phyloP scores from a whole-genome alignment of 1,284 basidiomycete species.

The Puccinia brachypodii region DNA sequence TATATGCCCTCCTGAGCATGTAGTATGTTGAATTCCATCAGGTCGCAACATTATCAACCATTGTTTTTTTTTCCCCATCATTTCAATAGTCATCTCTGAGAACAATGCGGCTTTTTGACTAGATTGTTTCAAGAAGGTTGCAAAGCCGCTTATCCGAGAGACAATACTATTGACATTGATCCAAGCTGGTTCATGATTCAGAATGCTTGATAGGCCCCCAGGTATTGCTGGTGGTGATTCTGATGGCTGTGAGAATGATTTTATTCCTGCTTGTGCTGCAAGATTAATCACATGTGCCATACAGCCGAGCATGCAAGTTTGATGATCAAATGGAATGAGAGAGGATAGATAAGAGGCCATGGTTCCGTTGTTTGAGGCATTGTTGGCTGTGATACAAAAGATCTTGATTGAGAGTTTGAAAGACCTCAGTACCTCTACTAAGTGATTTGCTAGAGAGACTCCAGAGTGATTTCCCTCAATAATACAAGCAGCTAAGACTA shows the following conservation, averaged over 20 bases:
- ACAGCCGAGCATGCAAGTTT: neutral
- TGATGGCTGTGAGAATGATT: neutral
- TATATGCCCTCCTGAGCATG: neutral
- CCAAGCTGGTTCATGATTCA: neutral
- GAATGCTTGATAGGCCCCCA: neutral
- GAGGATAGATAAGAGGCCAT: neutral
- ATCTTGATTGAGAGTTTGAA: neutral
- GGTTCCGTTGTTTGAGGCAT: neutral
- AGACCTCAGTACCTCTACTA: neutral
- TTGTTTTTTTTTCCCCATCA: neutral
- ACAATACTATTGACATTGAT: too few relatives aligned
- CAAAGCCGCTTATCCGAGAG: neutral
- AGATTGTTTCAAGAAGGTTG: neutral
- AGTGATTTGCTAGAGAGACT: neutral
- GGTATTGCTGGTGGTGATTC: neutral
- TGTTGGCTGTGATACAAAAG: neutral
- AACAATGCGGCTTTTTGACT: neutral
- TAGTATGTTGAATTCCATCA: neutral
- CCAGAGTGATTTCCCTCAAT: neutral
- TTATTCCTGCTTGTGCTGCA: neutral
- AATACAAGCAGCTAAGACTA: neutral
- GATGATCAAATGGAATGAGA: neutral
- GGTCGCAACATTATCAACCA: neutral
- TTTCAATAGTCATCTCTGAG: neutral
- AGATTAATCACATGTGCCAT: neutral